Evolutionary conservation across 306 rosid genomes (phyloP).

Genomic region (Rosa multiflora): DNA sequence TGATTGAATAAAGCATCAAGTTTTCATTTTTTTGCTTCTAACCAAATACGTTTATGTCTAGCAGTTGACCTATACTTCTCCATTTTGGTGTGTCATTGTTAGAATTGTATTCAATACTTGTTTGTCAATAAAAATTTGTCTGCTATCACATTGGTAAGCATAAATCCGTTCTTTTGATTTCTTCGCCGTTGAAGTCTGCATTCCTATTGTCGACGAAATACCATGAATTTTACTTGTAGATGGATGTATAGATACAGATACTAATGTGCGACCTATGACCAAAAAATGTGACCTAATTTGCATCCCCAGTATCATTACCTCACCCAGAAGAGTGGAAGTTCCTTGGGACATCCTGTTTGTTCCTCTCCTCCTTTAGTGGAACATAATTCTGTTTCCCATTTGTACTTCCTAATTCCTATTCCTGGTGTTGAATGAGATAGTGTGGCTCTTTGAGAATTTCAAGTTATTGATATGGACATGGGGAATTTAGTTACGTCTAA

Average conservation of each 20-base stretch:
- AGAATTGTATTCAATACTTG: neutral
- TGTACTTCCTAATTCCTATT: neutral
- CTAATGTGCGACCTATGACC: neutral
- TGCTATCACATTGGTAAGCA: neutral
- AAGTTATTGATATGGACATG: neutral
- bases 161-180: neutral
- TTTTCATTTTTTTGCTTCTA: neutral
- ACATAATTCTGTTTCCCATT: neutral
- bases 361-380: neutral
- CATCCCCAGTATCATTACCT: neutral
- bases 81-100: neutral
- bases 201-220: too few relatives aligned
- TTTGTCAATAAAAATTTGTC: neutral
- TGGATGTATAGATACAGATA: neutral
- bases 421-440: neutral
- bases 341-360: neutral
- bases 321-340: neutral
- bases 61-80: neutral
- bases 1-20: neutral
- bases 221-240: neutral
- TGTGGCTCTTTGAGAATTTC: neutral
- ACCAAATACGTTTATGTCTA: neutral
- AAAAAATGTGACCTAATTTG: constrained; percentile 5
- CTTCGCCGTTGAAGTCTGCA: neutral
- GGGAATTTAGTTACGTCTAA: neutral